A percentile compares a stretch with the other conserved stretches of the same genome.
Conservation (phyloP, 2,329 filamentous ascomycete genomes). For the Microcyclospora tardicrescens region DNA sequence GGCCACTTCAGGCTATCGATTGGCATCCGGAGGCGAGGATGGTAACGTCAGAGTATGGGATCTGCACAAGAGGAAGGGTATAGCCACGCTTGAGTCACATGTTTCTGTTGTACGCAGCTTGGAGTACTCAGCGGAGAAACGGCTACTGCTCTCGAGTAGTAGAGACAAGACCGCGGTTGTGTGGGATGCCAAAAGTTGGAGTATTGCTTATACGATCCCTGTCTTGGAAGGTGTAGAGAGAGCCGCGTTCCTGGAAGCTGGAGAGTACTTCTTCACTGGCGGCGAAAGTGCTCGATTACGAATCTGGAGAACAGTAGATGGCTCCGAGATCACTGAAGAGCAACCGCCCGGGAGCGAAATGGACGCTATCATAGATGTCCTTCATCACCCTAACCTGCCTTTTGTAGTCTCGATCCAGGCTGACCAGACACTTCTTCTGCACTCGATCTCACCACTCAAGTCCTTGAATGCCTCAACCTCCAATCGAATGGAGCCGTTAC, state of each 20-base stretch:
- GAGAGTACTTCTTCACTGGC: constrained; percentile 64
- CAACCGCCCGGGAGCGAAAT: constrained; percentile 49
- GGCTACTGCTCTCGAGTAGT: constrained; percentile 68
- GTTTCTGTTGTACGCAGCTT: constrained; percentile 86
- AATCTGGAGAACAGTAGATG: constrained; percentile 68
- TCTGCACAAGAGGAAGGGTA: constrained; percentile 65
- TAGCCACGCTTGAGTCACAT: constrained; percentile 75
- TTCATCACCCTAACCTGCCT: constrained; percentile 52
- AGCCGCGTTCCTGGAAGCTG: constrained; percentile 63
- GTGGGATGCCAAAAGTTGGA: constrained; percentile 84
- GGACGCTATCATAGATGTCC: constrained; percentile 57
- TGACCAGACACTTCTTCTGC: constrained; percentile 75
- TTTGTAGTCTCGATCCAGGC: constrained; percentile 73
- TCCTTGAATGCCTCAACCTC: constrained; percentile 1
- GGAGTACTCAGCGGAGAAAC: constrained; percentile 63
- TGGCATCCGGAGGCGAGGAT: constrained; percentile 88
- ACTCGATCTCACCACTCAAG: constrained; percentile 41
- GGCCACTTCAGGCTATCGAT: constrained; percentile 51
- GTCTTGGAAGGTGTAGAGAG: constrained; percentile 76
- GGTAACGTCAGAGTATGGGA: constrained; percentile 89
- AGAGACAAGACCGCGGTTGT: constrained; percentile 89
- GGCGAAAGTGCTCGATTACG: constrained; percentile 73
- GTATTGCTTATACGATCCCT: constrained; percentile 64
- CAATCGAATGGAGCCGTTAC: constrained; percentile 29
- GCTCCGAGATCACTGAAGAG: constrained; percentile 65